Evolutionary conservation across 2,329 filamentous ascomycete genomes (phyloP).

Genomic region (Fonsecaea pedrosoi): DNA sequence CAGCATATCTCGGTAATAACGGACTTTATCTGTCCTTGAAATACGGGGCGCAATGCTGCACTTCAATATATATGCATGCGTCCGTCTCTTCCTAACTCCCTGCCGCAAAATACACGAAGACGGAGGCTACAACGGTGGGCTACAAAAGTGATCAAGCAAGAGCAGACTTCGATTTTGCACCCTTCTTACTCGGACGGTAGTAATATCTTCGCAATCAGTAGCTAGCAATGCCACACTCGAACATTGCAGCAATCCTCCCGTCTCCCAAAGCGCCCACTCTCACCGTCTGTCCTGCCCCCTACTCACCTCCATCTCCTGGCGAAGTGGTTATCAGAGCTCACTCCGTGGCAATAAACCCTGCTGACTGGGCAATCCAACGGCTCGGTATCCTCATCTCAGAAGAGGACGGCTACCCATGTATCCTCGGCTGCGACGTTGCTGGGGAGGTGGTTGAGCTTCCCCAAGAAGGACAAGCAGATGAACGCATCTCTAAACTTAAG

Average conservation of each 20-base stretch:
- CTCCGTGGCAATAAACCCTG: conserved; percentile 39
- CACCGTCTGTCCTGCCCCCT: conserved; percentile 34
- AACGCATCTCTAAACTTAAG: conserved; percentile 49
- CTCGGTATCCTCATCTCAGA: conserved; percentile 37
- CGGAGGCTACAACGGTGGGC: too few species aligned
- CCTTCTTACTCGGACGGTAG: not conserved
- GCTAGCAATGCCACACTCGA: conserved; percentile 19
- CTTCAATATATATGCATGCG: not conserved
- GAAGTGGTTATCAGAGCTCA: conserved; percentile 41
- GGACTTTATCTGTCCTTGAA: not conserved
- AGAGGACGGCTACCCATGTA: conserved; percentile 45
- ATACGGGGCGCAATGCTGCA: not conserved
- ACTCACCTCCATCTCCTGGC: conserved; percentile 29
- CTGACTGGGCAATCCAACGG: conserved; percentile 48
- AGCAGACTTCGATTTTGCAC: not conserved
- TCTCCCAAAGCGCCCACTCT: conserved; percentile 34
- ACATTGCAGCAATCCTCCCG: conserved; percentile 38
- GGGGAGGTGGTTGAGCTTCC: conserved; percentile 54
- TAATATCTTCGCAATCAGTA: not conserved
- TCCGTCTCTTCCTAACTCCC: not conserved
- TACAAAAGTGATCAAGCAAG: too few species aligned
- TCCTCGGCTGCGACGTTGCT: conserved; percentile 54
- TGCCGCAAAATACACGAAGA: not conserved
- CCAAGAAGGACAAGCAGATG: conserved; percentile 33
- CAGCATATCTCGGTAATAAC: not conserved